These are phyloP conservation scores for Raddia guianensis DNA, from an alignment of 176 grass and related monocot genomes.

Conservation along the genomic window DNA sequence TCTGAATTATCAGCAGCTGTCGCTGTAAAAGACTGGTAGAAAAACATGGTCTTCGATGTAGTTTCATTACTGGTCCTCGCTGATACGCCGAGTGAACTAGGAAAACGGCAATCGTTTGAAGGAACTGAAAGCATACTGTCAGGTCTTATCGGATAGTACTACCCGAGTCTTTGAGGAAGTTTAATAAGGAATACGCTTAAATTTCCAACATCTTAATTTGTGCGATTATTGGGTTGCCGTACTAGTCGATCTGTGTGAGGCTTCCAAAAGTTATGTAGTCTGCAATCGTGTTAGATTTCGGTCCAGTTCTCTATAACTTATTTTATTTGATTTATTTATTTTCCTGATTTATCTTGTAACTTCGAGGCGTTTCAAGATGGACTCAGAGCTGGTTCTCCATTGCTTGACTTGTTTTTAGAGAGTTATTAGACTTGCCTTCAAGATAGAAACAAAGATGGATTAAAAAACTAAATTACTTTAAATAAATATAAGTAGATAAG, in stretches of 20 bases:
- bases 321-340: too few species aligned
- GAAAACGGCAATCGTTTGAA: background rate
- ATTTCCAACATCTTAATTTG: background rate
- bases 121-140: background rate
- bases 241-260: background rate
- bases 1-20: background rate
- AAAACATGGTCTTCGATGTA: background rate
- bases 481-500: too few species aligned
- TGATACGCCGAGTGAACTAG: background rate
- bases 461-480: too few species aligned
- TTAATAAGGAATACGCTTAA: constrained; percentile 26
- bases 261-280: too few species aligned
- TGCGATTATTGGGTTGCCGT: background rate
- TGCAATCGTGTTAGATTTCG: too few species aligned
- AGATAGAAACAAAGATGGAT: too few species aligned
- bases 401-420: too few species aligned
- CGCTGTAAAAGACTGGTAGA: background rate
- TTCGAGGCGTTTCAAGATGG: too few species aligned
- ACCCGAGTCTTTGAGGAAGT: background rate
- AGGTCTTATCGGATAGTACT: constrained; percentile 1
- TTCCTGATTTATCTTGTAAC: too few species aligned
- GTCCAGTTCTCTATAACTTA: too few species aligned
- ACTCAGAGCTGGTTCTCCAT: too few species aligned
- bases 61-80: background rate
- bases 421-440: too few species aligned